Conservation (phyloP, 257 asterid species). For the Jacaranda mimosifolia region DNA sequence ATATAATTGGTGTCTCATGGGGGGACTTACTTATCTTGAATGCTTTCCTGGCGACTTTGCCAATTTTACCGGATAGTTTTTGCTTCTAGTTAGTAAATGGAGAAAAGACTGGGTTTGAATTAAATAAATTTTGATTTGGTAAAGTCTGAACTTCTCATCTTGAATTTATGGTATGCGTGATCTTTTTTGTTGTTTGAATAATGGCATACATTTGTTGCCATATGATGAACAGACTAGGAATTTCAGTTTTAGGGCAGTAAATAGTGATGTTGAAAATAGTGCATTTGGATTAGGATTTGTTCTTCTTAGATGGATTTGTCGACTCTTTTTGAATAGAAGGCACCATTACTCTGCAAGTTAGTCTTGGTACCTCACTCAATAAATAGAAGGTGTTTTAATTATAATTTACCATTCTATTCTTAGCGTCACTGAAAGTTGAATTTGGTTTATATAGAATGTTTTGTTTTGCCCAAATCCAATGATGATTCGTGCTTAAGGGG, state of each 20-base stretch:
- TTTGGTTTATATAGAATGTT: neutral
- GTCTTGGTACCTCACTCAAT: neutral
- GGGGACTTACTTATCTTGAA: conserved; percentile 13
- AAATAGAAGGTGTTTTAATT: conserved; percentile 23
- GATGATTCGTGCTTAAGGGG: no score
- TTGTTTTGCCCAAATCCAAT: neutral
- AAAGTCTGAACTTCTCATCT: neutral
- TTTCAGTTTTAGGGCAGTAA: conserved; percentile 5
- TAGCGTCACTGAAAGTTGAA: neutral
- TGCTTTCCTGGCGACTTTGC: neutral
- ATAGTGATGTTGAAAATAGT: neutral
- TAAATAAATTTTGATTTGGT: neutral
- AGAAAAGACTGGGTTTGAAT: neutral
- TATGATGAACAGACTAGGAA: neutral
- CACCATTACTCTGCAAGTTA: neutral
- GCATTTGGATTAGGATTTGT: neutral
- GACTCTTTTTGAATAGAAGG: neutral
- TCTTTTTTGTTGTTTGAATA: neutral
- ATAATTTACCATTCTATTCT: neutral
- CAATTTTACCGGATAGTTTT: neutral
- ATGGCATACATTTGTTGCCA: neutral
- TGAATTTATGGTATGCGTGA: neutral
- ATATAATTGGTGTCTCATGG: neutral
- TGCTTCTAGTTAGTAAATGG: neutral
- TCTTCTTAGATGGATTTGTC: neutral